These are phyloP conservation scores for Lodderomyces pseudojiufengensis DNA, from an alignment of 1,139 yeast species.

Conservation along the genomic window DNA sequence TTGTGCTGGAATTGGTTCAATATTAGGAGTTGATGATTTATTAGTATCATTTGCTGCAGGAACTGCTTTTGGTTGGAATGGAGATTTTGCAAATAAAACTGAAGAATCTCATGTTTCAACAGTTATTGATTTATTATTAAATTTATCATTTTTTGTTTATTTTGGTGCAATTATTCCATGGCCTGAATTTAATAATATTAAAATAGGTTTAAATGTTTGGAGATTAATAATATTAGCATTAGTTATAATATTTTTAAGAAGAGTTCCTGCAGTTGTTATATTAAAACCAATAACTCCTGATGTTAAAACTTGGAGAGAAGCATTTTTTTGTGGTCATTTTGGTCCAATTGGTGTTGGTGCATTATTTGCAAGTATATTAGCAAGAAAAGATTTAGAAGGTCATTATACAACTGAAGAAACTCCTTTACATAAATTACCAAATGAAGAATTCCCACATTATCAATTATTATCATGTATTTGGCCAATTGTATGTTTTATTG, in stretches of 20 bases:
- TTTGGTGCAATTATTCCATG: constrained; percentile 96
- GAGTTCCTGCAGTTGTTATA: constrained; percentile 82
- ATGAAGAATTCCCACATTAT: constrained; percentile 53
- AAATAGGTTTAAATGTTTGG: constrained; percentile 78
- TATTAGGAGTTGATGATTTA: constrained; percentile 89
- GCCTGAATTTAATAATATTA: constrained; percentile 69
- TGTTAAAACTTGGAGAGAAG: constrained; percentile 92
- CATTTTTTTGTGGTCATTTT: constrained; percentile 92
- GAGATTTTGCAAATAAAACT: constrained; percentile 82
- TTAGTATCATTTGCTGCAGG: constrained; percentile 95
- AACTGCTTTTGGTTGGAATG: constrained; percentile 95
- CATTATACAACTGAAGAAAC: constrained; percentile 55
- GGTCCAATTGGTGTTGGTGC: constrained; percentile 99
- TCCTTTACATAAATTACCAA: constrained; percentile 56
- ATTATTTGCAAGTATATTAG: constrained; percentile 81
- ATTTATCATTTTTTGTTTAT: constrained; percentile 86
- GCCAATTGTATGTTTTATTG: constrained; percentile 87
- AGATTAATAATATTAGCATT: constrained; percentile 75
- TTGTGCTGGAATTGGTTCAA: constrained; percentile 92
- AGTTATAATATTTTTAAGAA: constrained; percentile 76
- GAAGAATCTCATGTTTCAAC: constrained; percentile 92
- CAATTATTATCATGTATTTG: constrained; percentile 73
- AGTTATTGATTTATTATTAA: constrained; percentile 79
- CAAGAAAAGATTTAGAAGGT: constrained; percentile 73
- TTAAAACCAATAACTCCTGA: constrained; percentile 87